Base-by-base conservation (phyloP, 2,329 filamentous ascomycete genomes). In the Xylariaceae sp. region DNA sequence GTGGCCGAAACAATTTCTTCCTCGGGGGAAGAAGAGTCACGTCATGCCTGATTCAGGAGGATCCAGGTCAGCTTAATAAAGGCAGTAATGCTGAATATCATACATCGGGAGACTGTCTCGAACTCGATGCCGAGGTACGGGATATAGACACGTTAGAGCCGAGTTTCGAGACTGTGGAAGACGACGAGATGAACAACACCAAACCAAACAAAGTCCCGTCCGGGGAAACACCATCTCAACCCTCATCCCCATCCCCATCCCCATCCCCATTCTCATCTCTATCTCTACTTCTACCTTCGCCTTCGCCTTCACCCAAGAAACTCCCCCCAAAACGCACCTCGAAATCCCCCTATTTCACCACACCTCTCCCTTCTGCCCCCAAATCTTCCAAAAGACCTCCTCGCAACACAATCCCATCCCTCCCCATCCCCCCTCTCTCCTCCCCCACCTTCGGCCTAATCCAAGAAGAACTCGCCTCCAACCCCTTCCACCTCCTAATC, bases 401-500 rank as follows among this genome's bases (percentile, higher is more conserved):
- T 2, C 70, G 73, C 7, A 75, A 76, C 6, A 75, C 71, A 2
- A 67, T 85, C 6, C 81, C 83, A 0, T 73, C 74, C 29, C 74
- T 85, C 9, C 80, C 81, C 2, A 89, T 92, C 60, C 88, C 89
- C 0, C 80, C 84, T 0, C 80, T 91, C 35, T 76, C 79, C 6
- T 75, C 80, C 0, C 67, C 76, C 0, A 70, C 66, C 4, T 96
- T 95, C 66, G 91, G 91, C 0, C 78, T 96, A 1, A 83, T 96
- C 39, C 91, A 96, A 68, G 91, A 96, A 68, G 80, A 85, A 60
- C 80, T 95, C 12, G 83, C 84, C 1, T 71, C 80, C 48, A 80
- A 90, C 54, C 87, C 91, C 0, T 96, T 95, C 69, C 85, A 84
- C 60, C 80, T 96, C 1, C 79, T 96, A 1, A 77, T 96, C 32